These are phyloP conservation scores for Suillus cothurnatus DNA, from an alignment of 768 basidiomycete species.

Conservation along the genomic window DNA sequence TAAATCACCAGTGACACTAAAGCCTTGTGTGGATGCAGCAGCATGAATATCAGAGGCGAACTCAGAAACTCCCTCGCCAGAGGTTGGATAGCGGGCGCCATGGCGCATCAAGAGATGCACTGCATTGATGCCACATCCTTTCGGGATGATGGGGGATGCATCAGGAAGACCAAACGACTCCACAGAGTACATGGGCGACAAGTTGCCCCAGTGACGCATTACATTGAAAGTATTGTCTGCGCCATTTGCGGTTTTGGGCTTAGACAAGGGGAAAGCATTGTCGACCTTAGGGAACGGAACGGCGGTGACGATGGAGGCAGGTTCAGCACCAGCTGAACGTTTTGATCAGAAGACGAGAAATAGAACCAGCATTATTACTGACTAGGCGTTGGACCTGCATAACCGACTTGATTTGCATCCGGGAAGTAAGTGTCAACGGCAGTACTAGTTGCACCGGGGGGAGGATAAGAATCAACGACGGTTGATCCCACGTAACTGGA, in stretches of 20 bases:
- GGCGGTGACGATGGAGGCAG: constrained; percentile 44
- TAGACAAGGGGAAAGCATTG: constrained; percentile 44
- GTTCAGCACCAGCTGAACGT: constrained; percentile 44
- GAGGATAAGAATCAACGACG: constrained; percentile 44
- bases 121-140: constrained; percentile 47
- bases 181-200: constrained; percentile 54
- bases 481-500: constrained; percentile 48
- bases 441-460: constrained; percentile 37
- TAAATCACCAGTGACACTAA: constrained; percentile 38
- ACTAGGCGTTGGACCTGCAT: constrained; percentile 52
- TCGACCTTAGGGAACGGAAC: constrained; percentile 39
- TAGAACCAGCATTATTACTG: constrained; percentile 16
- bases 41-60: constrained; percentile 33
- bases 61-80: constrained; percentile 25
- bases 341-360: not conserved
- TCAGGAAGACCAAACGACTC: constrained; percentile 52
- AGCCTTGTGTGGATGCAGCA: constrained; percentile 26
- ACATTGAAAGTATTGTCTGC: constrained; percentile 43
- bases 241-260: constrained; percentile 38
- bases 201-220: constrained; percentile 48
- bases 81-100: constrained; percentile 46
- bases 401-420: constrained; percentile 44
- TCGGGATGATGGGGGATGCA: constrained; percentile 47
- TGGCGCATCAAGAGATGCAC: constrained; percentile 45
- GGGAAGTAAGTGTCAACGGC: constrained; percentile 43